Percentiles rank a stretch among this genome's conserved stretches.
These are phyloP conservation scores for Tolypocladium tundrense DNA, from an alignment of 2,329 filamentous ascomycete genomes.

Conservation along the genomic window DNA sequence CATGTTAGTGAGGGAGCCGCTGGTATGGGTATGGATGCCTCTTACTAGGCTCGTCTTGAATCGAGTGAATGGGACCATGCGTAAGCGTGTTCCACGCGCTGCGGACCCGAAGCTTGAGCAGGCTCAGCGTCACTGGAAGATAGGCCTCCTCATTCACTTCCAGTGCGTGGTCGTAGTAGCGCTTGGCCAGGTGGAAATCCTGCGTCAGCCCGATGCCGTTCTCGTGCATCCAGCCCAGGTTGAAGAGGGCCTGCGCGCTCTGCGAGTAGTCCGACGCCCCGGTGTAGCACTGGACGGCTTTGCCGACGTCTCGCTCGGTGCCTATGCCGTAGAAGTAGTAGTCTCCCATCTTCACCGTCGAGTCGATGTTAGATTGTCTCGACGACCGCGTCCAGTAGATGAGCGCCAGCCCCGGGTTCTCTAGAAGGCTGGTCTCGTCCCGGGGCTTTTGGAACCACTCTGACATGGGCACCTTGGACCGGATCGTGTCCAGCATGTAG, in stretches of 20 bases:
- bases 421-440: slow-evolving; percentile 27
- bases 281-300: slow-evolving; percentile 87
- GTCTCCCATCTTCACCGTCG: slow-evolving; percentile 95
- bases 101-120: slow-evolving; percentile 73
- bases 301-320: slow-evolving; percentile 60
- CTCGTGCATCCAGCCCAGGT: slow-evolving; percentile 98
- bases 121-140: slow-evolving; percentile 77
- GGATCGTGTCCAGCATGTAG: slow-evolving; percentile 68
- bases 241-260: slow-evolving; percentile 92
- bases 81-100: slow-evolving; percentile 95
- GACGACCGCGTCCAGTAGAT: slow-evolving; percentile 95
- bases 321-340: slow-evolving; percentile 86
- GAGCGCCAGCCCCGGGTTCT: slow-evolving; percentile 56
- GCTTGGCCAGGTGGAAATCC: slow-evolving; percentile 93
- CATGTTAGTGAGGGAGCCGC: neutral
- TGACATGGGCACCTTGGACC: slow-evolving; percentile 31
- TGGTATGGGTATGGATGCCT: slow-evolving; percentile 2
- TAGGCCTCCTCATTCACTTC: slow-evolving; percentile 92
- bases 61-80: slow-evolving; percentile 82
- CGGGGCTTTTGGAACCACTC: slow-evolving; percentile 37
- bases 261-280: slow-evolving; percentile 84
- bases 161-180: slow-evolving; percentile 87
- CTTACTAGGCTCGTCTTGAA: slow-evolving; percentile 78
- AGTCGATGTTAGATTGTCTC: slow-evolving; percentile 85
- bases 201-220: slow-evolving; percentile 88